A percentile compares a stretch with the other conserved stretches of the same genome.
Conservation (phyloP, 2,329 filamentous ascomycete genomes). For the Piedraia hortae region DNA sequence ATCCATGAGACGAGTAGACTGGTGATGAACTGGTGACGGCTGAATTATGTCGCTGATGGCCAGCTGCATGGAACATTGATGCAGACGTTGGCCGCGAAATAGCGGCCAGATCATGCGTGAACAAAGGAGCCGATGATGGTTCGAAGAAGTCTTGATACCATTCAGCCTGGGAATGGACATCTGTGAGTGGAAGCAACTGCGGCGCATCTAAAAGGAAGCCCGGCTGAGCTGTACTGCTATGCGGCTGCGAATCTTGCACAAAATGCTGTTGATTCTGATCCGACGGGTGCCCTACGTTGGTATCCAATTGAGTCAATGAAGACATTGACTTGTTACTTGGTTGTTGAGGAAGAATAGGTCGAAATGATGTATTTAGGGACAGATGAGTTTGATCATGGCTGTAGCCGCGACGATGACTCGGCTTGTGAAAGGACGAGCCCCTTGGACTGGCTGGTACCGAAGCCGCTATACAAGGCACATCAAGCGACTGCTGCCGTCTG, state of each 20-base stretch:
- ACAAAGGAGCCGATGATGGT: no score
- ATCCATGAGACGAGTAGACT: conserved; percentile 9
- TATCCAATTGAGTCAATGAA: conserved; percentile 16
- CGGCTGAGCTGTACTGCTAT: conserved; percentile 58
- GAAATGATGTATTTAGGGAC: conserved; percentile 12
- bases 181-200: no score
- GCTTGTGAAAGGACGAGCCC: conserved; percentile 16
- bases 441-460: conserved; percentile 31
- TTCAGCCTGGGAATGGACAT: no score
- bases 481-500: conserved; percentile 69
- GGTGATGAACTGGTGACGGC: no score
- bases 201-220: no score
- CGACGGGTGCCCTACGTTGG: conserved; percentile 27
- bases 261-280: conserved; percentile 47
- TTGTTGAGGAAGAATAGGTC: conserved; percentile 25
- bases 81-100: no score
- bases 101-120: no score
- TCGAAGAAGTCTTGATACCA: no score
- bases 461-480: conserved; percentile 38
- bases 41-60: no score
- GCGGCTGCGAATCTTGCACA: conserved; percentile 76
- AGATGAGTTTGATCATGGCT: conserved; percentile 40
- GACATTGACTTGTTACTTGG: conserved; percentile 7
- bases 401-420: conserved; percentile 51
- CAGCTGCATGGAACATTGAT: no score